Evolutionary conservation across 305 asterid species (phyloP), one percentile per base, ranked within the genome.

Genomic region (Ajuga reptans): DNA sequence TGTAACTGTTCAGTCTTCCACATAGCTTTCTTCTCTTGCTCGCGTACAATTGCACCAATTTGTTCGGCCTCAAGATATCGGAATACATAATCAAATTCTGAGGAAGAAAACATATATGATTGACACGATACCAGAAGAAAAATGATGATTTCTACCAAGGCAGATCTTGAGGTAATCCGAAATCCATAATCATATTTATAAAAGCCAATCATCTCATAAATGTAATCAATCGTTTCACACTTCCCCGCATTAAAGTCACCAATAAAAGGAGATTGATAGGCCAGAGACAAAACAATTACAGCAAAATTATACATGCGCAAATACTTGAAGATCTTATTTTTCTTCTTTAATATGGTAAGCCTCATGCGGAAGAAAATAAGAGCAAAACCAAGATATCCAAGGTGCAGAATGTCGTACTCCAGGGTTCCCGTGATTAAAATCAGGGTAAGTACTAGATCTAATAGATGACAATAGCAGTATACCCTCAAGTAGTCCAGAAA

Each of bases 1-100:
- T 86, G 90, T 74, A 94, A 77, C 86, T 91, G 98, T 58, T 86
- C 95, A 39, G 95, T 89, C 74, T 94, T 94, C 99, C 99, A 91
- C 34, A 88, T 81, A 72, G 99, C 98, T 76, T 85, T 94, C 80
- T 89, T 94, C 84, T 94, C 99, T 85, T 94, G 98, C 85, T 94
- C 98, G 10, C 84, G 80, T 41, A 94, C 98, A 82, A 91, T 88
- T 37, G 99, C 99, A 47, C 98, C 99, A 68, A 94, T 91, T 83
- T 94, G 99, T 74, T 94, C 99, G 2, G 99, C 95, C 83, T 91
- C 99, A 49, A 94, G 98, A 84, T 94, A 94, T 42, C 98, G 96
- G 72, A 91, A 94, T 29, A 94, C 99, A 66, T 94, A 91, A 86
- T 89, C 92, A 68, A 94, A 91, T 76, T 94, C 99, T 1, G 96